These are phyloP conservation scores for Sarcomyxa edulis DNA, from an alignment of 768 basidiomycete genomes.

Conservation along the genomic window DNA sequence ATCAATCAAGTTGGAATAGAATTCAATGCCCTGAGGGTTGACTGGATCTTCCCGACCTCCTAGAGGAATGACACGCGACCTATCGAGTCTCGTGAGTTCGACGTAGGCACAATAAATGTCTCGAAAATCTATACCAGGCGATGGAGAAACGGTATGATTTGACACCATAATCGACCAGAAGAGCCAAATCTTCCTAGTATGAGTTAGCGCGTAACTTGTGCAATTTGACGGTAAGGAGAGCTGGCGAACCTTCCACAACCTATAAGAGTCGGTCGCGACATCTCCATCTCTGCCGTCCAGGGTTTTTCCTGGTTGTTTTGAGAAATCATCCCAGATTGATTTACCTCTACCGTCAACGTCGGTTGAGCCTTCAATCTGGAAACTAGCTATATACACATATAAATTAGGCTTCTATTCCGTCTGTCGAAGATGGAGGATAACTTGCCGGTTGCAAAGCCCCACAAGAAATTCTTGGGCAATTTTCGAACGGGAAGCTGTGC, in stretches of 20 bases:
- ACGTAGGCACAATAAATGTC: too few relatives aligned
- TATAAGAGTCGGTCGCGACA: conserved; percentile 68
- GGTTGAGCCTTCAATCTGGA: conserved; percentile 72
- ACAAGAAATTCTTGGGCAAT: conserved; percentile 57
- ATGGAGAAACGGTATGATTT: conserved; percentile 76
- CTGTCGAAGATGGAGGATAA: conserved; percentile 3
- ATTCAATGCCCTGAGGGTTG: conserved; percentile 64
- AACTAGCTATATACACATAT: conserved; percentile 38
- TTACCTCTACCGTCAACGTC: conserved; percentile 56
- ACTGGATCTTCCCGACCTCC: conserved; percentile 71
- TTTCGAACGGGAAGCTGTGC: conserved; percentile 28
- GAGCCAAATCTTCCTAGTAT: too few relatives aligned
- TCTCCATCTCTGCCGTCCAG: conserved; percentile 63
- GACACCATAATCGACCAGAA: conserved; percentile 59
- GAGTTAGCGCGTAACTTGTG: too few relatives aligned
- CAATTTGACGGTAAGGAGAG: too few relatives aligned
- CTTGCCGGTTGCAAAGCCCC: conserved; percentile 69
- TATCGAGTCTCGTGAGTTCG: too few relatives aligned
- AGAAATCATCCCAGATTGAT: conserved; percentile 75
- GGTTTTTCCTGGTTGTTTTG: conserved; percentile 61
- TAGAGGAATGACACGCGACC: conserved; percentile 67
- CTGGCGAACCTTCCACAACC: conserved; percentile 63
- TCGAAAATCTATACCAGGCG: too few relatives aligned
- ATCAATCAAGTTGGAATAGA: conserved; percentile 69
- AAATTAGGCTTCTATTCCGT: neutral